phyloP scores from a whole-genome alignment of 169 alveolate species.

The Babesia ovata region DNA sequence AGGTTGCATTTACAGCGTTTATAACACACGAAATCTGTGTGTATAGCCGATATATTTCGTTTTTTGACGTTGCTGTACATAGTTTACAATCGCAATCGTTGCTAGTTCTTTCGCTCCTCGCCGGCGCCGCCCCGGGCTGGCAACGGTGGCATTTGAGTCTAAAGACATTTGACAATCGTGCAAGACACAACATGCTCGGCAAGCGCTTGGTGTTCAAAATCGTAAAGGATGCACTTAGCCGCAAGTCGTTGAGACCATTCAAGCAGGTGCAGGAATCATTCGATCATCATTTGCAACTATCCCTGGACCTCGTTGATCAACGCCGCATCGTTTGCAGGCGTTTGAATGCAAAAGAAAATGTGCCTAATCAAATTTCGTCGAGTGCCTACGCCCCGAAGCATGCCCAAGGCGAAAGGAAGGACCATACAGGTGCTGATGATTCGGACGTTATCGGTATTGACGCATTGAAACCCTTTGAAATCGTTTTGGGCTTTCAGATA shows the following conservation, averaged over 20 bases:
- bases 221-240: conserved; percentile 9
- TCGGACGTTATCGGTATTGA: conserved; percentile 10
- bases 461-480: conserved; percentile 28
- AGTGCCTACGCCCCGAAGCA: background rate
- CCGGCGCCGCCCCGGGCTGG: too few relatives aligned
- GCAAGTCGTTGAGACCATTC: background rate
- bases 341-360: background rate
- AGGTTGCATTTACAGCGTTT: too few relatives aligned
- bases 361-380: background rate
- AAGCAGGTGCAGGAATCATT: conserved; percentile 20
- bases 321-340: background rate
- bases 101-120: too few relatives aligned
- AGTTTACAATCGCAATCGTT: too few relatives aligned
- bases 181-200: too few relatives aligned
- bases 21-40: too few relatives aligned
- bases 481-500: conserved; percentile 34
- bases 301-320: background rate
- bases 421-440: background rate
- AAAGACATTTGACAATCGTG: too few relatives aligned
- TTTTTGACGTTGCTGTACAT: too few relatives aligned
- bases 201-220: conserved; percentile 1
- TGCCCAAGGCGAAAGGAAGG: background rate
- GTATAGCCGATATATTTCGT: too few relatives aligned
- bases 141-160: too few relatives aligned
- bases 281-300: conserved; percentile 18